Base-by-base conservation (phyloP, 441 rosid species). In the Brassica hybrid region DNA sequence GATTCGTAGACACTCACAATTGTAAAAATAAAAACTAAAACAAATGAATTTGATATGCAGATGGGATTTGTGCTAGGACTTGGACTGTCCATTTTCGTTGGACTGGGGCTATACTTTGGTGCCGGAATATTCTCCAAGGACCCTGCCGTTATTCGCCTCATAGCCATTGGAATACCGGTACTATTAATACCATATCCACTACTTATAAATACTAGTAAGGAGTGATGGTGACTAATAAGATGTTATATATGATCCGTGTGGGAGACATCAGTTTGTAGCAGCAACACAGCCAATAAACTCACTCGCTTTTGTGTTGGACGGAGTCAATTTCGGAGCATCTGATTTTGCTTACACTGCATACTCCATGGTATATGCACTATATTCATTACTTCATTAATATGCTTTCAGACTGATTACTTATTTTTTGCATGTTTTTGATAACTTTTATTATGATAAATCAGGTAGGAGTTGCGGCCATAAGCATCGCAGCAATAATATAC, bases 281-380 rank as follows among this genome's bases (percentile, higher is more conserved):
- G 91, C 88, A 12, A 90, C 95, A 27, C 95, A 90, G 72, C 93
- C 95, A 21, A 84, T 90, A 77, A 90, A 90, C 79, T 86, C 93
- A n/a, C 67, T 90, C 12, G 89, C 95, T 36, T 90, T 90, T 74
- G 95, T 90, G 16, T 79, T 88, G 12, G 95, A 90, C 62, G 95
- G 95, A 45, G 85, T 90, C 50, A 90, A 87, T 78, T 90, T 82
- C 62, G 95, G 95, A 67, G 95, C 93, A 57, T 90, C 95, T 3
- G 95, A 90, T 80, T 90, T 90, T 79, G 89, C 88, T 23, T 90
- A 84, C 77, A 80, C 95, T 50, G 95, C 93, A 0, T 90, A 85
- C 82, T 88, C 95, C 84, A 90, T 90, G 95, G 90, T 79, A 62
- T 11, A 10, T 2, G 12, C 48, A 18, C n/a, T 50, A 11, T 2